Conservation (phyloP, 495 filamentous ascomycete species). For the Darksidea phi region DNA sequence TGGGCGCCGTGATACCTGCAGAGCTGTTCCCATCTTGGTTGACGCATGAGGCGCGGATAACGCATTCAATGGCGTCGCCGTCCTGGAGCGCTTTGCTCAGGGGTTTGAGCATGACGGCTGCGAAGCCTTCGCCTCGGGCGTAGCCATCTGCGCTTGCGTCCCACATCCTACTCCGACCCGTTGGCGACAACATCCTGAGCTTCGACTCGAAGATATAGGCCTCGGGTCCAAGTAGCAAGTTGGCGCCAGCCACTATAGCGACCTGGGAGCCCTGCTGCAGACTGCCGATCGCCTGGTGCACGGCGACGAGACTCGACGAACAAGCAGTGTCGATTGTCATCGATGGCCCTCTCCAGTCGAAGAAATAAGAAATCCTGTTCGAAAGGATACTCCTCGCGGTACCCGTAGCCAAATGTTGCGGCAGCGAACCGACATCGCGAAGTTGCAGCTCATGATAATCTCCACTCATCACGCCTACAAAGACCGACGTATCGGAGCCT, state of each 20-base stretch:
- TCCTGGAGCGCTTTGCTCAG: constrained; percentile 44
- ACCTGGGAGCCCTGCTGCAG: not conserved
- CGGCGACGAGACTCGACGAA: constrained; percentile 8
- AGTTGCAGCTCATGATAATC: constrained; percentile 10
- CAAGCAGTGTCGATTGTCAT: constrained; percentile 27
- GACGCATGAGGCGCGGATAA: constrained; percentile 42
- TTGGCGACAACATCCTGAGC: not conserved
- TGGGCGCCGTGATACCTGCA: constrained; percentile 16
- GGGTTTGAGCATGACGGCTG: constrained; percentile 45
- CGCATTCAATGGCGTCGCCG: constrained; percentile 48
- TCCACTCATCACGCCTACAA: constrained; percentile 8
- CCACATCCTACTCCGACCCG: constrained; percentile 36
- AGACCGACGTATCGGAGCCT: constrained; percentile 13
- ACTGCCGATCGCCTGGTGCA: constrained; percentile 13
- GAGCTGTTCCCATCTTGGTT: constrained; percentile 32
- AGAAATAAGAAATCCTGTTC: constrained; percentile 24
- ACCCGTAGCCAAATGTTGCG: not conserved
- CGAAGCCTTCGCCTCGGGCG: constrained; percentile 49
- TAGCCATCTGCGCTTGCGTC: constrained; percentile 48
- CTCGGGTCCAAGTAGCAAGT: constrained; percentile 13
- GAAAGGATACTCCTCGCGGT: not conserved
- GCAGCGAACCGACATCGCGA: constrained; percentile 3
- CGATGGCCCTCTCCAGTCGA: constrained; percentile 18
- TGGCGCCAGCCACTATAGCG: constrained; percentile 15
- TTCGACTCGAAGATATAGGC: constrained; percentile 1